Percentiles rank a stretch among this genome's conserved stretches.
Conservation (phyloP, 2,329 filamentous ascomycete genomes). For the Diplodia seriata region DNA sequence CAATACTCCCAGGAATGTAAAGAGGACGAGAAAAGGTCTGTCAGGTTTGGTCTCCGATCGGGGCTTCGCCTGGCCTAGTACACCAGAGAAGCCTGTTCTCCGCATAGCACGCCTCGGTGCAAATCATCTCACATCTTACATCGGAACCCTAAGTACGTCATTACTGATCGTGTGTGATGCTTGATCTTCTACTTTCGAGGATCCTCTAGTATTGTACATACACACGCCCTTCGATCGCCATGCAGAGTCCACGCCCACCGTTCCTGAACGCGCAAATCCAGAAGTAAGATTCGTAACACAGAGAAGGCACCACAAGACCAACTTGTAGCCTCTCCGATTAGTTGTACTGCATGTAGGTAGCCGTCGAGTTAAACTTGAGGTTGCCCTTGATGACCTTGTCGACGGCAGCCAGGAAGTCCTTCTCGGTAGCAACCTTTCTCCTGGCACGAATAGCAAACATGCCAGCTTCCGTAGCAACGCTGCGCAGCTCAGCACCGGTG, state of each 20-base stretch:
- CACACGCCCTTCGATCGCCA: constrained; percentile 20
- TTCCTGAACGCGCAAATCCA: constrained; percentile 25
- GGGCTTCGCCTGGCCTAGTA: not conserved
- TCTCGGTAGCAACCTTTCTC: constrained; percentile 97
- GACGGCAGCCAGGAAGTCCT: constrained; percentile 96
- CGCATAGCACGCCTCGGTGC: not conserved
- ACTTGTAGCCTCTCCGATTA: constrained; percentile 56
- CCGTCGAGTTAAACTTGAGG: constrained; percentile 98
- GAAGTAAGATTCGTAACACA: constrained; percentile 11
- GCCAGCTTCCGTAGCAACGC: constrained; percentile 95
- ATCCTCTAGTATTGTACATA: constrained; percentile 28
- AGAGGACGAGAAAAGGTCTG: not conserved
- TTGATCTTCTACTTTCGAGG: constrained; percentile 20
- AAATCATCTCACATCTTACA: not conserved
- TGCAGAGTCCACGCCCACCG: constrained; percentile 4
- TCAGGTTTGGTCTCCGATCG: not conserved
- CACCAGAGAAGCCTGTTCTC: not conserved
- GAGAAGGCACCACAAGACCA: constrained; percentile 7
- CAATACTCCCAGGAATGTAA: not conserved
- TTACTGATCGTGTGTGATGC: constrained; percentile 22
- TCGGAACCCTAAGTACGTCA: not conserved
- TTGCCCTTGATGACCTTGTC: constrained; percentile 99
- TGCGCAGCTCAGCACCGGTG: constrained; percentile 93
- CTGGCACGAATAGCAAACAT: constrained; percentile 97
- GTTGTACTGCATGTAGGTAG: constrained; percentile 99